A percentile compares a stretch with the other conserved stretches of the same genome.
Conservation (phyloP, 441 rosid genomes). For the Pelargonium citronellum region DNA sequence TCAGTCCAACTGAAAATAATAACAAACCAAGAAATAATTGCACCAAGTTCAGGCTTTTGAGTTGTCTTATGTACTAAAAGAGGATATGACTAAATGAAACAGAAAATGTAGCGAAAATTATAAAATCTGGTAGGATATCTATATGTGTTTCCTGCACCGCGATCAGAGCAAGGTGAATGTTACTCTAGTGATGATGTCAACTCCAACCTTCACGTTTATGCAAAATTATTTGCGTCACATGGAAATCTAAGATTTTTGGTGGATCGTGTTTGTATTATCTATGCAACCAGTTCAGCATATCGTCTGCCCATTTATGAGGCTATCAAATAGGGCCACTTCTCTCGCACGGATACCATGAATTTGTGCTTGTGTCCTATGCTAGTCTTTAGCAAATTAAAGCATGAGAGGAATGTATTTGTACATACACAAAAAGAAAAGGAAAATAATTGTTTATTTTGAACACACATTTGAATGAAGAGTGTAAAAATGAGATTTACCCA, state of each 20-base stretch:
- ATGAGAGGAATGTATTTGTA: not conserved
- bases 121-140: not conserved
- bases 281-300: no score
- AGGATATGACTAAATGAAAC: no score
- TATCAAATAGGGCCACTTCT: no score
- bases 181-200: not conserved
- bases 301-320: no score
- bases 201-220: not conserved
- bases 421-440: not conserved
- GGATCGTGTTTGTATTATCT: not conserved
- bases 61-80: no score
- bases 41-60: not conserved
- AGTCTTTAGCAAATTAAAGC: not conserved
- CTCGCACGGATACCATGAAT: not conserved
- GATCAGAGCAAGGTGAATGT: not conserved
- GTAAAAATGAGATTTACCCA: slow-evolving; percentile 45
- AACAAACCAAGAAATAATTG: slow-evolving; percentile 11
- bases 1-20: slow-evolving; percentile 73
- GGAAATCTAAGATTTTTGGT: not conserved
- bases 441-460: not conserved
- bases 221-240: not conserved
- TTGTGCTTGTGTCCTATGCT: not conserved
- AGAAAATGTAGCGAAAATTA: no score
- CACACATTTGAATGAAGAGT: not conserved
- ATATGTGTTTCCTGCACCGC: no score